Percentiles rank a stretch among this genome's conserved stretches.
Conservation (phyloP, 1,139 yeast genomes). For the Geotrichum histeridarum region DNA sequence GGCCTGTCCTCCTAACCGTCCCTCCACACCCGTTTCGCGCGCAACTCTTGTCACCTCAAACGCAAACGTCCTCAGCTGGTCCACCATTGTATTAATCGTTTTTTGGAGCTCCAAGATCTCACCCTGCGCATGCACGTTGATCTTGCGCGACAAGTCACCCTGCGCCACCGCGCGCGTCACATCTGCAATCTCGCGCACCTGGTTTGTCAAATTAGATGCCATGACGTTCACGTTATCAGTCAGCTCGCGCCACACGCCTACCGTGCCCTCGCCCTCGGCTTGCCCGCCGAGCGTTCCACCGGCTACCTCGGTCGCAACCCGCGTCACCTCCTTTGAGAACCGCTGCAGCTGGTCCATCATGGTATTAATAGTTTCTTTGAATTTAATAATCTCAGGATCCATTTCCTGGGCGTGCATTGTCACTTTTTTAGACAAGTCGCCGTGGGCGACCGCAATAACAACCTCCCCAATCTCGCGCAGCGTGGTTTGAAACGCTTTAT, state of each 20-base stretch:
- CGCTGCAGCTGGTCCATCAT: slow-evolving; percentile 85
- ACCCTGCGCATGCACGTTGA: slow-evolving; percentile 80
- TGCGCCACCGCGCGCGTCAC: slow-evolving; percentile 80
- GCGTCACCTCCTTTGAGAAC: slow-evolving; percentile 76
- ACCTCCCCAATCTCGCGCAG: slow-evolving; percentile 75
- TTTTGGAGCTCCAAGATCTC: slow-evolving; percentile 72
- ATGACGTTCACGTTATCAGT: slow-evolving; percentile 81
- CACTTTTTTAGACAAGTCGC: slow-evolving; percentile 74
- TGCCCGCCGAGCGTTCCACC: slow-evolving; percentile 87
- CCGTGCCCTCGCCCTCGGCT: slow-evolving; percentile 75
- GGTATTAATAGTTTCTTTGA: slow-evolving; percentile 73
- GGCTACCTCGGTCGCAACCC: slow-evolving; percentile 84
- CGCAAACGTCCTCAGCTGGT: slow-evolving; percentile 79
- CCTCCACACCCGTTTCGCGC: slow-evolving; percentile 84
- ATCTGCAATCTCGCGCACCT: slow-evolving; percentile 80
- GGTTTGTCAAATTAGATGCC: slow-evolving; percentile 81
- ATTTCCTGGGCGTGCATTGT: slow-evolving; percentile 65
- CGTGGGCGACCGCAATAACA: slow-evolving; percentile 78
- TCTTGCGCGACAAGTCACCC: slow-evolving; percentile 70
- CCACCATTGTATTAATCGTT: slow-evolving; percentile 83
- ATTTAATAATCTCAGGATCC: slow-evolving; percentile 67
- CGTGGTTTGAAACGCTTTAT: slow-evolving; percentile 71
- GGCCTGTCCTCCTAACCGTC: slow-evolving; percentile 84
- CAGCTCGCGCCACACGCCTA: slow-evolving; percentile 82
- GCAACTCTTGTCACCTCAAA: slow-evolving; percentile 86